Conservation (phyloP, 176 grass and related monocot species). For the Microstegium vimineum region DNA sequence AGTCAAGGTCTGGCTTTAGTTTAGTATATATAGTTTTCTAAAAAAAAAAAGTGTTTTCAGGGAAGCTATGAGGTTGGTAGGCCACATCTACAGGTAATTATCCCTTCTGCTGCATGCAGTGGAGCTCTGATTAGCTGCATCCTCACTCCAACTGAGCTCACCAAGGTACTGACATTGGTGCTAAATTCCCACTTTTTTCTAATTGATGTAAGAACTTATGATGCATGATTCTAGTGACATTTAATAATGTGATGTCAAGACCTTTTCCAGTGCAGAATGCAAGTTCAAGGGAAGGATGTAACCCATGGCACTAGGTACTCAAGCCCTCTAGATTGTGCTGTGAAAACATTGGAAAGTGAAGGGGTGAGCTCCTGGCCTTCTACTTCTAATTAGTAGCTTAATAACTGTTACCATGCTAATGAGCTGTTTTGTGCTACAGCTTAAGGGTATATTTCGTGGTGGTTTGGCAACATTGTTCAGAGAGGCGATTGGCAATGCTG, state of each 20-base stretch:
- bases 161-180: conserved; percentile 52
- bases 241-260: conserved; percentile 60
- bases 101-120: conserved; percentile 78
- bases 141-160: conserved; percentile 85
- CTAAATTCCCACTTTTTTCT: conserved; percentile 4
- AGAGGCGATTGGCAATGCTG: conserved; percentile 85
- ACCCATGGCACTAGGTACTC: conserved; percentile 51
- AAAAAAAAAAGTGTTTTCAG: conserved; percentile 27
- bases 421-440: conserved; percentile 40
- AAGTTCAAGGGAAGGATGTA: conserved; percentile 92
- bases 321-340: conserved; percentile 81
- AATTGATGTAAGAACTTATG: conserved; percentile 13
- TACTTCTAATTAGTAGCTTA: background rate
- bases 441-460: conserved; percentile 90
- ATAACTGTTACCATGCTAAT: conserved; percentile 8
- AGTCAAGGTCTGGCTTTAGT: background rate
- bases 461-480: conserved; percentile 72
- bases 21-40: conserved; percentile 11
- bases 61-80: conserved; percentile 55
- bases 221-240: conserved; percentile 26
- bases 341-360: conserved; percentile 78
- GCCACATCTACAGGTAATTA: conserved; percentile 75
- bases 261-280: conserved; percentile 96
- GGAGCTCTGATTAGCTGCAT: conserved; percentile 87
- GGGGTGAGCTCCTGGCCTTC: conserved; percentile 54